Evolutionary conservation across 192 early-diverging fungal species (phyloP), one percentile per base, ranked within the genome.

Genomic region (Coemansia sp.): DNA sequence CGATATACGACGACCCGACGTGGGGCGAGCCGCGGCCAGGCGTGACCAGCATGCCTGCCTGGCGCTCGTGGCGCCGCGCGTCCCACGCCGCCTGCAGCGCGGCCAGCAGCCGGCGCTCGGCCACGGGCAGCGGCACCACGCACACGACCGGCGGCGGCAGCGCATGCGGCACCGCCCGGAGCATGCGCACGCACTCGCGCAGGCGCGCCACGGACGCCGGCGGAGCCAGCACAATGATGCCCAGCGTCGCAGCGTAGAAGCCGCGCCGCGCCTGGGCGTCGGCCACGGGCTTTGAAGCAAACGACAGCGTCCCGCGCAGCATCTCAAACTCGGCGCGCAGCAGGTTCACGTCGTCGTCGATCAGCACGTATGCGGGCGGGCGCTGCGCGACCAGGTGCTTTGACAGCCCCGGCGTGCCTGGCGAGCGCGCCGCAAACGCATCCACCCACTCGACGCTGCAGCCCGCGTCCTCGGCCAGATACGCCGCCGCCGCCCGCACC

Each of bases 241-340:
- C 74, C 35, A 71, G 29, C 5, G 73, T 77, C 9, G 67, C 67
- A 2, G 73, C 58, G 6, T 60, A 62, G 19, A 46, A 44, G 31
- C 42, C 46, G 19, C 57, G 29, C 31, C 42, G 57, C 19, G 57
- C 57, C 16, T 30, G 51, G n/a, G 27, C 29, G 28, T 24, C 25
- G 8, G 51, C 30, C 42, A 19, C 40, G 5, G 65, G 51, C 23
- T 60, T 55, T 16, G 65, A 53, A 1, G 69, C 55, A 47, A 77
- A 77, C 7, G 69, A 67, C 65, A 77, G 52, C n/a, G 65, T 77
- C 12, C 74, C 74, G 12, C 74, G 68, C 44, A 77, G 42, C 12
- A 40, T 44, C 69, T 77, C 69, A 55, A 77, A 77, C 49, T 77
- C 74, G 0, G 69, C 49, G 12, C 56, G 60, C 40, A 77, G 28